Conservation (phyloP, 441 rosid genomes). For the Gossypium schwendimanii region DNA sequence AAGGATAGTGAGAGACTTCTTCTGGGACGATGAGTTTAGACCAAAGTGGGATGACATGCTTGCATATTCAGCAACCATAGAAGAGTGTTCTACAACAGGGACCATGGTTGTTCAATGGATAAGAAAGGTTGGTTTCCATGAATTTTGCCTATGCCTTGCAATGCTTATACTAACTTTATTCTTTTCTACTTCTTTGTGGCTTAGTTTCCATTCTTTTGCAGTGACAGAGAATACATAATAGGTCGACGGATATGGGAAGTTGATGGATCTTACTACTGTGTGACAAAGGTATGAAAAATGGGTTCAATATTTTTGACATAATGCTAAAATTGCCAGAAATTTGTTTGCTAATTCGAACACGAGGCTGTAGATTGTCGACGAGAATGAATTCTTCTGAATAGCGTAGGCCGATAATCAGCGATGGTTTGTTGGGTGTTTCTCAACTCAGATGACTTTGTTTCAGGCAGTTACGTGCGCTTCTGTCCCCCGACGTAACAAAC, state of each 20-base stretch:
- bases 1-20: slow-evolving; percentile 64
- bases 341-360: neutral
- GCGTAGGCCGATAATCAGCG: neutral
- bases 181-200: neutral
- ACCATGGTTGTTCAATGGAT: slow-evolving; percentile 77
- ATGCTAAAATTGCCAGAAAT: neutral
- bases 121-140: slow-evolving; percentile 44
- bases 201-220: slow-evolving; percentile 80
- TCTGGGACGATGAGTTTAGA: slow-evolving; percentile 81
- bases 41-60: slow-evolving; percentile 88
- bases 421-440: neutral
- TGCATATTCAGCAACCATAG: slow-evolving; percentile 33
- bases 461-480: slow-evolving; percentile 61
- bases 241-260: slow-evolving; percentile 75
- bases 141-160: neutral
- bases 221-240: slow-evolving; percentile 74
- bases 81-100: slow-evolving; percentile 57
- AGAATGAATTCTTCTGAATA: neutral
- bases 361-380: neutral
- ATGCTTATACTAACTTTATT: slow-evolving; percentile 8
- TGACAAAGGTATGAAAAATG: slow-evolving; percentile 56
- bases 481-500: slow-evolving; percentile 50
- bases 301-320: neutral
- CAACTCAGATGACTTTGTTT: slow-evolving; percentile 10
- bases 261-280: slow-evolving; percentile 50